Percentiles rank a stretch among this genome's conserved stretches.
Conservation (phyloP, 331 rosid species). For the Rosa hybrid region DNA sequence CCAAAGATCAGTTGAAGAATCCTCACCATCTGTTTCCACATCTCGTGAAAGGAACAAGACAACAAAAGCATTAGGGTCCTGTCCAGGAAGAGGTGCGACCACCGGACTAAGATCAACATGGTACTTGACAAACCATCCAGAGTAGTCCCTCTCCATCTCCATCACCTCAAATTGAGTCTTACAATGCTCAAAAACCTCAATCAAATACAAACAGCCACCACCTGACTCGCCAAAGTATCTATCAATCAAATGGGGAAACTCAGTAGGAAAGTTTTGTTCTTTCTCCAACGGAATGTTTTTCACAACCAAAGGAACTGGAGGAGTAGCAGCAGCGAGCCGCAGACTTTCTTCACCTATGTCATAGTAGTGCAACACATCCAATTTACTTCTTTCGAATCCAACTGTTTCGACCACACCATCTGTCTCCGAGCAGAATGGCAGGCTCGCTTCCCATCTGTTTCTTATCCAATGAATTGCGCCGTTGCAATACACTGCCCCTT, state of each 20-base stretch:
- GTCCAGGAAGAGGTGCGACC: not conserved
- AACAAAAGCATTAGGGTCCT: not conserved
- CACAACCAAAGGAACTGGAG: not conserved
- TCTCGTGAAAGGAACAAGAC: not conserved
- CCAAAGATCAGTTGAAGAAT: not conserved
- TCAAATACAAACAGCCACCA: not conserved
- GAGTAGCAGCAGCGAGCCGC: not conserved
- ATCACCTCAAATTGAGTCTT: not conserved
- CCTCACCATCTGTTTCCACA: not conserved
- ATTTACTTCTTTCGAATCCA: not conserved
- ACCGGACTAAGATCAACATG: not conserved
- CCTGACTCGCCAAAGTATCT: too few species aligned
- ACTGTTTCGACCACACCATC: not conserved
- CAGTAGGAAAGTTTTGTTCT: too few species aligned
- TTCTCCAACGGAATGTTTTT: not conserved
- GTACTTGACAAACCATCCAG: not conserved
- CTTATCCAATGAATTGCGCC: not conserved
- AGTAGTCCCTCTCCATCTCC: not conserved
- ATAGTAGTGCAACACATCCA: not conserved
- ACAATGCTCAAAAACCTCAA: not conserved
- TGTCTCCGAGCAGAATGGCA: fast-evolving
- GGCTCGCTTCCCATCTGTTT: not conserved
- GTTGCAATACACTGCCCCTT: too few species aligned
- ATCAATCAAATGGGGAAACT: not conserved
- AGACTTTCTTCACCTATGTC: not conserved